A percentile compares a stretch with the other conserved stretches of the same genome.
phyloP scores from a whole-genome alignment of 2,329 filamentous ascomycete species.

The Elsinoe batatas region DNA sequence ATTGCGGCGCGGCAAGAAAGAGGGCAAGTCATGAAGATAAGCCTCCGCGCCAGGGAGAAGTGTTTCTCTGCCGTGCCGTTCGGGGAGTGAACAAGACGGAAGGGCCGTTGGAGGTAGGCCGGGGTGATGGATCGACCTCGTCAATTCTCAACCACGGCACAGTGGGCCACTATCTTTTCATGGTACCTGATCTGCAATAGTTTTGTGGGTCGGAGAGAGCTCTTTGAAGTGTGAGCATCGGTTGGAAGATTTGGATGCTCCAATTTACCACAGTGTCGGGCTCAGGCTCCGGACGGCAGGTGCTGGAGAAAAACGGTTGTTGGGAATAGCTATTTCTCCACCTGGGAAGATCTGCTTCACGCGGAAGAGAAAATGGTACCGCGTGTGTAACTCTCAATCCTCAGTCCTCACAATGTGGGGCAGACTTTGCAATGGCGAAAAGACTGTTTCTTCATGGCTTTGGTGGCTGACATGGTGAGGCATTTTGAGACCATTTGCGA shows the following conservation, averaged over 20 bases:
- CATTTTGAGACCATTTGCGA: slow-evolving; percentile 4
- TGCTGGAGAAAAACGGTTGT: neutral
- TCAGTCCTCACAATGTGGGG: neutral
- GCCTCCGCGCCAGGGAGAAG: neutral
- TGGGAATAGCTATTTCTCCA: slow-evolving; percentile 6
- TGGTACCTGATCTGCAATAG: slow-evolving; percentile 10
- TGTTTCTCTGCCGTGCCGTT: neutral
- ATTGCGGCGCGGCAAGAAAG: too few relatives aligned
- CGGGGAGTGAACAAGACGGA: neutral
- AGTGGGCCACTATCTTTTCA: neutral
- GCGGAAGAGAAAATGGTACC: neutral
- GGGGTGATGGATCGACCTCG: neutral
- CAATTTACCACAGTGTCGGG: slow-evolving; percentile 5
- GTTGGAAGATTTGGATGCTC: neutral
- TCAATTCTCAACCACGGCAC: neutral
- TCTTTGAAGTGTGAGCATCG: neutral
- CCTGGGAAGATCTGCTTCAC: neutral
- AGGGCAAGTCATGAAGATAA: neutral
- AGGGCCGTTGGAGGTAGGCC: neutral
- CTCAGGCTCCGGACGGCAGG: neutral
- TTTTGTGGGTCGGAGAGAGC: neutral
- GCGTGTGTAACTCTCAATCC: neutral
- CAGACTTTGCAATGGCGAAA: neutral
- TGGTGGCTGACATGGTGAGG: slow-evolving; percentile 4
- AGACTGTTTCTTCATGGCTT: neutral